Percentiles rank a stretch among this genome's conserved stretches.
Evolutionary conservation across 768 basidiomycete genomes (phyloP).

Genomic region (Lentinula edodes): DNA sequence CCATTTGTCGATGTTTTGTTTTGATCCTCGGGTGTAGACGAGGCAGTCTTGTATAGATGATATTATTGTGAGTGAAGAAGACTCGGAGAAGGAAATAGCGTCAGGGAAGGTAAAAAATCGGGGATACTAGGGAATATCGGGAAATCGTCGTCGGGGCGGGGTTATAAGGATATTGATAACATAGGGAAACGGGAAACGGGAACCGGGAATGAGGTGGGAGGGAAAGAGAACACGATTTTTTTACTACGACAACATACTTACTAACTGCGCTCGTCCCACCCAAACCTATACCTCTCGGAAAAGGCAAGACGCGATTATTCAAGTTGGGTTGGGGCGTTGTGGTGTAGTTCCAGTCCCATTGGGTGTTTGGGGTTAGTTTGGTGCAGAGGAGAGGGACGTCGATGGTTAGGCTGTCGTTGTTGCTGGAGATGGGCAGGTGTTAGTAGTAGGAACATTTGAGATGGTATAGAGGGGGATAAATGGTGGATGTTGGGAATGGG

Average conservation of each 20-base stretch:
- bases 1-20: conserved; percentile 15
- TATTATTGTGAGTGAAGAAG: background rate
- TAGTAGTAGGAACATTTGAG: background rate
- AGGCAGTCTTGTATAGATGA: conserved; percentile 10
- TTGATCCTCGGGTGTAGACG: conserved; percentile 15
- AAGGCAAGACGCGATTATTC: conserved; percentile 13
- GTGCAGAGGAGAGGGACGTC: conserved; percentile 11
- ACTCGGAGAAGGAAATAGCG: too few relatives aligned
- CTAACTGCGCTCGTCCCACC: conserved; percentile 16
- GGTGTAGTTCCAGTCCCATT: conserved; percentile 18
- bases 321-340: conserved; percentile 15
- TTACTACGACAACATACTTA: background rate
- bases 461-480: background rate
- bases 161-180: too few relatives aligned
- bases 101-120: too few relatives aligned
- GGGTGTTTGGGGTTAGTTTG: conserved; percentile 10
- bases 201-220: too few relatives aligned
- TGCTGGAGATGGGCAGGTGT: background rate
- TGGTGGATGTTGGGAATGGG: background rate
- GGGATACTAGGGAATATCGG: too few relatives aligned
- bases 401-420: conserved; percentile 8
- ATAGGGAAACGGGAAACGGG: too few relatives aligned
- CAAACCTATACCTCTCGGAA: conserved; percentile 15
- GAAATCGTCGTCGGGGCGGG: too few relatives aligned
- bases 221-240: too few relatives aligned